phyloP scores from a whole-genome alignment of 768 basidiomycete genomes.

The Nidularia pulvinata region DNA sequence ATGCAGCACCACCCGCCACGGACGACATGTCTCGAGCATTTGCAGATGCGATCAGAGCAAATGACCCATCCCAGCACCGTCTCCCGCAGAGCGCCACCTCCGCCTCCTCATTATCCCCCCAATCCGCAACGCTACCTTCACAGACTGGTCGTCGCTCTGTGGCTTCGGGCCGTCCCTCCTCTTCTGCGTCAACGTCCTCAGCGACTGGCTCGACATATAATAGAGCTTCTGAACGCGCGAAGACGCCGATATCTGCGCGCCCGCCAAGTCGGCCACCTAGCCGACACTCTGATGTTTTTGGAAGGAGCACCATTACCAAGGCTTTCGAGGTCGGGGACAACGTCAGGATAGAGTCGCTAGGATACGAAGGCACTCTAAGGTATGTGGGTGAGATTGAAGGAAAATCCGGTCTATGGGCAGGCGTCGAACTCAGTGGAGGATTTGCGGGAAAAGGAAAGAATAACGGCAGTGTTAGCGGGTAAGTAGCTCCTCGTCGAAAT shows the following conservation, averaged over 20 bases:
- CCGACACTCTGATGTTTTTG: slow-evolving; percentile 62
- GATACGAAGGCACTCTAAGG: slow-evolving; percentile 81
- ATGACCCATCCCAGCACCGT: slow-evolving; percentile 77
- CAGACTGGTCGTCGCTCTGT: slow-evolving; percentile 52
- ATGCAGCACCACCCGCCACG: slow-evolving; percentile 34
- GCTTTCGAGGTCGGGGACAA: slow-evolving; percentile 74
- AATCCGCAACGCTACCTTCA: slow-evolving; percentile 37
- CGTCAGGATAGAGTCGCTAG: slow-evolving; percentile 86
- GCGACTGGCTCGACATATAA: slow-evolving; percentile 24
- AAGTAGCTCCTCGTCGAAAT: slow-evolving; percentile 25
- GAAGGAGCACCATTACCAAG: slow-evolving; percentile 38
- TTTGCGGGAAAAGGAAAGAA: slow-evolving; percentile 96
- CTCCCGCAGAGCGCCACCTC: slow-evolving; percentile 31
- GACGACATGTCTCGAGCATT: slow-evolving; percentile 74
- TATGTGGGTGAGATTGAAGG: slow-evolving; percentile 88
- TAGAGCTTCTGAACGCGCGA: slow-evolving; percentile 38
- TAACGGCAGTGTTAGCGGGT: slow-evolving; percentile 89
- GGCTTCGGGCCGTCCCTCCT: slow-evolving; percentile 43
- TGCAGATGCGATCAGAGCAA: slow-evolving; percentile 76
- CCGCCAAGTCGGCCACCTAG: slow-evolving; percentile 55
- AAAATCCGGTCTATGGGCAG: slow-evolving; percentile 91
- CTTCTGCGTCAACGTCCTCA: slow-evolving; percentile 57
- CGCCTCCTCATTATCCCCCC: slow-evolving; percentile 49
- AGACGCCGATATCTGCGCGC: slow-evolving; percentile 45
- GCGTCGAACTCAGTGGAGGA: slow-evolving; percentile 85